Evolutionary conservation across 495 filamentous ascomycete genomes (phyloP), one percentile per base, ranked within the genome.

Genomic region (Penicillium chermesinum): DNA sequence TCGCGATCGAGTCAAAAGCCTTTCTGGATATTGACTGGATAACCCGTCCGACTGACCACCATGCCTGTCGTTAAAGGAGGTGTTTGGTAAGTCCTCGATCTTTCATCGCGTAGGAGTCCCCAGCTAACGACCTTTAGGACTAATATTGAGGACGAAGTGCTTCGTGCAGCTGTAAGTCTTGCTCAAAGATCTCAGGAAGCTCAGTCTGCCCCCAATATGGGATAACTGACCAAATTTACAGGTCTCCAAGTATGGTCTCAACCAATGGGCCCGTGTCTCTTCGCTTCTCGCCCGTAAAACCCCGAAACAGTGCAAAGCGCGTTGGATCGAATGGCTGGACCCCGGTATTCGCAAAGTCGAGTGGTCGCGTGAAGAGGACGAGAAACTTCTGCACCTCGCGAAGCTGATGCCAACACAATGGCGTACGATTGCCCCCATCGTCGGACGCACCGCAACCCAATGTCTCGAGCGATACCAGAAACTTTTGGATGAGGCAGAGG

Each of bases 391-490:
- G 57, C 91, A 96, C 64, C 73, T 97, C 53, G 94, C 93, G 36
- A 97, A 97, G 77, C 74, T 98, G 76, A 96, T 97, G 88, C 93
- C 93, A 22, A 96, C 93, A 25, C 93, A 98, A 77, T 98, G 93
- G 93, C 85, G 94, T 57, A 97, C 93, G 30, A 95, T 97, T 66
- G 93, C 93, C 41, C 90, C 91, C 48, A 91, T 96, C 51, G 93
- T 98, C 48, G 93, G 94, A 47, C 80, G 93, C 41, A 97, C 93
- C 22, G 94, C 93, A 14, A 96, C 91, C 47, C 91, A 96, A 69
- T 98, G 94, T 64, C 72, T 98, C 52, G 93, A 97, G 69, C 81
- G 94, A 27, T 98, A 98, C 61, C 91, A 97, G 67, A 95, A 91
- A 64, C 80, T 98, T 33, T 75, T 98, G 40, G 93, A 98, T 58